These are phyloP conservation scores for Musa beccarii DNA, from an alignment of 176 grass and related monocot species.

Conservation along the genomic window DNA sequence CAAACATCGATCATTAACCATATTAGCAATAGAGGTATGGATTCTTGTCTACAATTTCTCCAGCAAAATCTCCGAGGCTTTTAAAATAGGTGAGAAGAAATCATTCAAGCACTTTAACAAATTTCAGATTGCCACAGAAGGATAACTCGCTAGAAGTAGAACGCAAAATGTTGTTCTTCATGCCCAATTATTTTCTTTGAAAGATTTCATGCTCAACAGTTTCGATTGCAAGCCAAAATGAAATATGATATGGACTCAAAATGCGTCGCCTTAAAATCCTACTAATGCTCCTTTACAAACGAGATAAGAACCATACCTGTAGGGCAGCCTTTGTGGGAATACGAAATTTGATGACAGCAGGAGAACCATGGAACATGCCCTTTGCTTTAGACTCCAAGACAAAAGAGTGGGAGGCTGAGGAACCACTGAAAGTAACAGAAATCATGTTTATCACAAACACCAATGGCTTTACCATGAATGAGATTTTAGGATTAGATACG, in stretches of 20 bases:
- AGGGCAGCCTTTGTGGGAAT: constrained; percentile 81
- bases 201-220: neutral
- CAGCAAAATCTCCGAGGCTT: neutral
- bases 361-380: constrained; percentile 66
- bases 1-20: neutral
- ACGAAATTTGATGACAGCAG: constrained; percentile 73
- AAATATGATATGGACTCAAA: neutral
- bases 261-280: neutral
- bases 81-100: neutral
- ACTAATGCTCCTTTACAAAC: neutral
- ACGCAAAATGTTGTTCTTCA: neutral
- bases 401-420: constrained; percentile 66
- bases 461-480: neutral
- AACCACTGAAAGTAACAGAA: constrained; percentile 39
- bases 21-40: neutral
- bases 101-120: too few relatives aligned
- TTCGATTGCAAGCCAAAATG: neutral
- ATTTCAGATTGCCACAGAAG: too few relatives aligned
- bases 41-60: neutral
- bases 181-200: neutral
- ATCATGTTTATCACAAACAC: constrained; percentile 2
- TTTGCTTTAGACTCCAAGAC: constrained; percentile 74
- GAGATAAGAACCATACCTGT: constrained; percentile 39
- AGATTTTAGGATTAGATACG: constrained; percentile 1
- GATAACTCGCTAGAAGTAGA: neutral